Base-by-base conservation (phyloP, 371 early-diverging fungal species). In the Batkoa obscura region DNA sequence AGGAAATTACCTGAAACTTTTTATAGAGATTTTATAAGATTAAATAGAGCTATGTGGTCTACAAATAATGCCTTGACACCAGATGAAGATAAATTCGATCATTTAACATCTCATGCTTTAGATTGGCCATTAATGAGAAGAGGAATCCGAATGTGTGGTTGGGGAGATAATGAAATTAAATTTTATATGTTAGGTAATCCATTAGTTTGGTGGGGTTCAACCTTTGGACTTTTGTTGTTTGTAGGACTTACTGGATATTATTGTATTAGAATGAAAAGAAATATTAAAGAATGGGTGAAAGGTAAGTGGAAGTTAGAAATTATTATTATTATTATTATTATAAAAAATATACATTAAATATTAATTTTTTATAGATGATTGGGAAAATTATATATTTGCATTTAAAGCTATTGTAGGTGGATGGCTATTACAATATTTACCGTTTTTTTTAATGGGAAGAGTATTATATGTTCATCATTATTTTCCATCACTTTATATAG, bases 391-490 rank as follows among this genome's bases (percentile, higher is more conserved):
- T 59, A 60, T 70, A n/a, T 81, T 75, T 60, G 80, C 72, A n/a
- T 76, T 76, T 35, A 80, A 87, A 62, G 70, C 84, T 3, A 72
- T 84, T 51, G 72, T 73, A 64, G 67, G 81, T 17, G 99, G 99
- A 10, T 99, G 97, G 97, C 69, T 84, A 57, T 70, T 98, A 57
- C 99, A 99, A 66, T 99, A 92, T 71, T 50, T 90, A 15, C 98
- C 99, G 10, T 99, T 99, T 71, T 94, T 80, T 64, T 77, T 95
- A 47, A 94, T 99, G 90, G 94, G 92, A 12, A 84, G 99, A 43
- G 98, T 99, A 41, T 85, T 88, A 0, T 96, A 94, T 61, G 71
- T 96, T 41, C 99, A 98, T 66, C 99, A 99, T 66, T 99, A 99
- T 70, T 95, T 94, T 70, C 98, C 99, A 0, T 89, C 98, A 0